A percentile compares a stretch with the other conserved stretches of the same genome.
Evolutionary conservation across 2,329 filamentous ascomycete genomes (phyloP).

Genomic region (Fusarium decemcellulare): DNA sequence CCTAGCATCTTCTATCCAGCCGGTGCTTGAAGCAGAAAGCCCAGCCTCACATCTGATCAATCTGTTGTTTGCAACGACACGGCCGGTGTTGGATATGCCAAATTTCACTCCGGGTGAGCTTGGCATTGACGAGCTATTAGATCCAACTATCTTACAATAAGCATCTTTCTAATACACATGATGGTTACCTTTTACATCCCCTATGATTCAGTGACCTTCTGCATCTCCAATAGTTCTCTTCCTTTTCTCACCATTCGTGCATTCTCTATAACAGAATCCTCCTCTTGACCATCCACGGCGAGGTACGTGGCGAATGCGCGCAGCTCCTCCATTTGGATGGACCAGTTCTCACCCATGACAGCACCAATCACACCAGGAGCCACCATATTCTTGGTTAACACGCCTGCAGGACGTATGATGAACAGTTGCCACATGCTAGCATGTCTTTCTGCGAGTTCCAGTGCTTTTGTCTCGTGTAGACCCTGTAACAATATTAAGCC

Average conservation of each 20-base stretch:
- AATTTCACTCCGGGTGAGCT: background rate
- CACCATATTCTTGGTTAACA: conserved; percentile 11
- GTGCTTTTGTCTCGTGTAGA: conserved; percentile 27
- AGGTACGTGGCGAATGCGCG: conserved; percentile 38
- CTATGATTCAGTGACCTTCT: background rate
- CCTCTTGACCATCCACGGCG: conserved; percentile 29
- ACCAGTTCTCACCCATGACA: conserved; percentile 39
- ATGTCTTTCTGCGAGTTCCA: conserved; percentile 23
- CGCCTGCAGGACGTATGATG: conserved; percentile 35
- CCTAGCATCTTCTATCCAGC: conserved; percentile 19
- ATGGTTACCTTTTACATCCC: too few species aligned
- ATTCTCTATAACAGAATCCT: conserved; percentile 24
- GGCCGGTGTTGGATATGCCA: background rate
- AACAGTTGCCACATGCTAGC: conserved; percentile 30
- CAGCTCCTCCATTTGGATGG: conserved; percentile 28
- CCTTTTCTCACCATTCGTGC: conserved; percentile 25
- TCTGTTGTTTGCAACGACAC: background rate
- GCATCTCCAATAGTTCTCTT: conserved; percentile 13
- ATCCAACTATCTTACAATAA: conserved; percentile 6
- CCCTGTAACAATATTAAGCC: conserved; percentile 25
- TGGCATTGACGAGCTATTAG: conserved; percentile 11
- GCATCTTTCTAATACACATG: too few species aligned
- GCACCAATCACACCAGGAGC: background rate
- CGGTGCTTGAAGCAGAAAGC: conserved; percentile 11
- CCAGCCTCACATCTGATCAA: conserved; percentile 4